phyloP scores from a whole-genome alignment of 2,329 filamentous ascomycete genomes.

The Fusarium cicatricum region DNA sequence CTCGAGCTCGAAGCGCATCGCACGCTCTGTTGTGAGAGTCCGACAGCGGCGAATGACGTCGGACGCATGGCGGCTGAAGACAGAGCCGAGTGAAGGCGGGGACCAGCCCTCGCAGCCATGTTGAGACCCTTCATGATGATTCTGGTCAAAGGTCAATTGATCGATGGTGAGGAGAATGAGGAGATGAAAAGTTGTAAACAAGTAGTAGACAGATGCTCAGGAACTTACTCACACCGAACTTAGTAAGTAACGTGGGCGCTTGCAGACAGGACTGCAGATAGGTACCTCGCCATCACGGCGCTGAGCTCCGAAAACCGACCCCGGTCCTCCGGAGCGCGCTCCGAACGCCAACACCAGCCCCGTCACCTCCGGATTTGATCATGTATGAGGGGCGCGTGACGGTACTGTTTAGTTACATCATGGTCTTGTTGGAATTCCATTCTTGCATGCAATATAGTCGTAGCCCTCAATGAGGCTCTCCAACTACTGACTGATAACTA shows the following conservation, averaged over 20 bases:
- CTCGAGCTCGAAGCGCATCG: slow-evolving; percentile 45
- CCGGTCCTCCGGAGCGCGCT: slow-evolving; percentile 34
- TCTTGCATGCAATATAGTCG: slow-evolving; percentile 32
- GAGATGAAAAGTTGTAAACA: slow-evolving; percentile 7
- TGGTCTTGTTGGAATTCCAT: slow-evolving; percentile 18
- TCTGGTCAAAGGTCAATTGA: slow-evolving; percentile 32
- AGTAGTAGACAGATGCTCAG: slow-evolving; percentile 14
- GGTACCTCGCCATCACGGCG: slow-evolving; percentile 17
- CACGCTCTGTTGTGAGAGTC: slow-evolving; percentile 32
- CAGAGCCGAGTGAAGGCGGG: slow-evolving; percentile 40
- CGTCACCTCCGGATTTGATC: too few relatives aligned
- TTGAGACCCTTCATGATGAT: slow-evolving; percentile 45
- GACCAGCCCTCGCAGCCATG: slow-evolving; percentile 44
- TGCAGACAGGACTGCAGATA: neutral
- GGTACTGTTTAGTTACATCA: too few relatives aligned
- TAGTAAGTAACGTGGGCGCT: slow-evolving; percentile 19
- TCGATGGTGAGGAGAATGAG: slow-evolving; percentile 9
- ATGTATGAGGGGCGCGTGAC: too few relatives aligned
- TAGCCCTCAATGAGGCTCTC: slow-evolving; percentile 20
- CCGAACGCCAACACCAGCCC: slow-evolving; percentile 9
- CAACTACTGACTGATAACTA: slow-evolving; percentile 35
- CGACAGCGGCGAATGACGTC: slow-evolving; percentile 31
- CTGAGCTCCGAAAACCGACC: slow-evolving; percentile 34
- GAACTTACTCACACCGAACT: slow-evolving; percentile 15
- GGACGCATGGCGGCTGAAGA: slow-evolving; percentile 29